Evolutionary conservation across 1,284 basidiomycete species (phyloP), one percentile per base, ranked within the genome.

Genomic region (Fomes fomentarius): DNA sequence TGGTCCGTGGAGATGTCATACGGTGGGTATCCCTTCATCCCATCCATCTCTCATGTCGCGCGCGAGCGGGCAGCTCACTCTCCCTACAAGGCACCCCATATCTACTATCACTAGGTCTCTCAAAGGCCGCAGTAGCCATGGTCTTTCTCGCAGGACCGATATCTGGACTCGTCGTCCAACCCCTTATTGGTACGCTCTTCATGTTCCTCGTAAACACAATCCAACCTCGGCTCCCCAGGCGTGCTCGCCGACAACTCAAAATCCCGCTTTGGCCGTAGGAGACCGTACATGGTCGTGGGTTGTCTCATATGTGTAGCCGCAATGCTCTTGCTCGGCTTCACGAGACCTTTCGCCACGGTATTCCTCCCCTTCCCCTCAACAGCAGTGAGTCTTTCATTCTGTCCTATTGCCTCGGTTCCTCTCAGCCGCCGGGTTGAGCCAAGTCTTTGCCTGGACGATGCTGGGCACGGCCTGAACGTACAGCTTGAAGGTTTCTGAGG

Each of bases 71-170:
- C 21, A 17, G 19, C 7, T 54, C 4, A 31, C 39, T 14, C 41
- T 15, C 46, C n/a, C n/a, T 12, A n/a, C 14, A 39, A 66, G 93
- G 90, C n/a, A 92, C 94, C 0, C 96, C 96, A 0, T 98, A 96
- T 72, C 80, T 98, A 1, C 79, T 97, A 47, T 92, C 93, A 0
- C 83, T 98, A 0, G 96, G 96, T 4, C 76, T 98, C 15, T 87
- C 89, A 15, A 96, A 96, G 73, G 87, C 92, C 11, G 80, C 81
- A 56, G 94, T 96, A 78, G 89, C 94, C 4, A 79, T 93, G 25
- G 96, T 98, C 15, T 97, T 98, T 74, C 80, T 98, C 30, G 96
- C 96, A 0, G 96, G 95, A 0, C 96, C 96, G 0, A 72, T 98
- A 2, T 92, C 91, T 0, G 96, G 96, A 1, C 80, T 98, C 14